Conservation (phyloP, 495 filamentous ascomycete genomes). For the Daldinia grandis region DNA sequence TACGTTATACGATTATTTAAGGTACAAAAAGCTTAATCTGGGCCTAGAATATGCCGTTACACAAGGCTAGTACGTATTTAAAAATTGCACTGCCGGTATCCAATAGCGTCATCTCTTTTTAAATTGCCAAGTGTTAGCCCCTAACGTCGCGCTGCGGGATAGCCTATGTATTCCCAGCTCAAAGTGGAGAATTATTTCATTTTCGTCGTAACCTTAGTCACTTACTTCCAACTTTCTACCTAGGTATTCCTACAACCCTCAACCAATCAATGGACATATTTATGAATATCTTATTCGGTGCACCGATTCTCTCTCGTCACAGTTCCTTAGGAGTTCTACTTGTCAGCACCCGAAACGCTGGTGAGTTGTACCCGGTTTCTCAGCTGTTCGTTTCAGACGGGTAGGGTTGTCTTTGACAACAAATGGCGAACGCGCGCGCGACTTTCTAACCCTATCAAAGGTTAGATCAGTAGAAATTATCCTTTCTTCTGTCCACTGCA, state of each 20-base stretch:
- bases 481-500: not conserved
- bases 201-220: not conserved
- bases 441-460: not conserved
- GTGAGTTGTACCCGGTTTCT: not conserved
- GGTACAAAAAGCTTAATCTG: not conserved
- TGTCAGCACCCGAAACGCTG: not conserved
- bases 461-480: not conserved
- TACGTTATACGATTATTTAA: not conserved
- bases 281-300: not conserved
- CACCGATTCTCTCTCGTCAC: not conserved
- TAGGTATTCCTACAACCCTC: not conserved
- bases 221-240: not conserved
- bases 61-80: not conserved
- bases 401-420: not conserved
- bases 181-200: not conserved
- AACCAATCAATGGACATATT: not conserved
- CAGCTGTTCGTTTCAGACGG: not conserved
- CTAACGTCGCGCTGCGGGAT: not conserved
- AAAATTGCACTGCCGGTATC: not conserved
- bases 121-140: not conserved
- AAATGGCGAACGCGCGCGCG: not conserved
- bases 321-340: not conserved
- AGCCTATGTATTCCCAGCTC: not conserved
- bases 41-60: not conserved
- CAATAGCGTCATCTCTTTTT: not conserved